Conservation (phyloP, 805 yeast genomes). For the Kuraishia piskuri region DNA sequence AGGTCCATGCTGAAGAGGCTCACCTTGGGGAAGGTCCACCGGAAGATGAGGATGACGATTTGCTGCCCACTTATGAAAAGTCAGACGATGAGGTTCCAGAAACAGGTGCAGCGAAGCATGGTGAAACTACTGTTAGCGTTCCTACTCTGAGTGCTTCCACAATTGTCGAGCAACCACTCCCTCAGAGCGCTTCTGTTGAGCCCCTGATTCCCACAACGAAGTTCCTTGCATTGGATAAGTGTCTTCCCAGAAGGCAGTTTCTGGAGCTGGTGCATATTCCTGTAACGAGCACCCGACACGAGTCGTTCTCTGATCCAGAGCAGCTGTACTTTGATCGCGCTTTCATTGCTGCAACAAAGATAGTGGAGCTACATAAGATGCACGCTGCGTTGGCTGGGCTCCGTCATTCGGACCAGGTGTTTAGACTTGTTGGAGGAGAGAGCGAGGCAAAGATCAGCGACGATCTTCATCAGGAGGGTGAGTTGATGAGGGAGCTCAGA, state of each 20-base stretch:
- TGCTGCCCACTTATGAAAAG: conserved; percentile 1
- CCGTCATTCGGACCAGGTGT: background rate
- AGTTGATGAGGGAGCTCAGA: conserved; percentile 8
- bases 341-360: conserved; percentile 11
- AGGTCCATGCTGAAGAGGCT: background rate
- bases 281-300: conserved; percentile 13
- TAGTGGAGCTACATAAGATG: conserved; percentile 8
- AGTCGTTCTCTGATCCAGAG: conserved; percentile 6
- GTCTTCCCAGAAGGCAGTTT: conserved; percentile 56
- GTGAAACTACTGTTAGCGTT: background rate
- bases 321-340: conserved; percentile 28
- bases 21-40: conserved; percentile 2
- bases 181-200: background rate
- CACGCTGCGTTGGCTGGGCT: conserved; percentile 1
- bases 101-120: no score
- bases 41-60: background rate
- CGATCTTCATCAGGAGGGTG: conserved; percentile 8
- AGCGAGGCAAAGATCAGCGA: conserved; percentile 5
- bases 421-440: background rate
- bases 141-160: no score
- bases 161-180: background rate
- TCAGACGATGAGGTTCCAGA: conserved; percentile 4
- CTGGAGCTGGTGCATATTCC: conserved; percentile 43
- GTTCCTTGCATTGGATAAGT: conserved; percentile 82
- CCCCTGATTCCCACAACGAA: conserved; percentile 21